Percentiles rank a stretch among this genome's conserved stretches.
Evolutionary conservation across 2,329 filamentous ascomycete species (phyloP).

Genomic region (Ceratocystis variospora): DNA sequence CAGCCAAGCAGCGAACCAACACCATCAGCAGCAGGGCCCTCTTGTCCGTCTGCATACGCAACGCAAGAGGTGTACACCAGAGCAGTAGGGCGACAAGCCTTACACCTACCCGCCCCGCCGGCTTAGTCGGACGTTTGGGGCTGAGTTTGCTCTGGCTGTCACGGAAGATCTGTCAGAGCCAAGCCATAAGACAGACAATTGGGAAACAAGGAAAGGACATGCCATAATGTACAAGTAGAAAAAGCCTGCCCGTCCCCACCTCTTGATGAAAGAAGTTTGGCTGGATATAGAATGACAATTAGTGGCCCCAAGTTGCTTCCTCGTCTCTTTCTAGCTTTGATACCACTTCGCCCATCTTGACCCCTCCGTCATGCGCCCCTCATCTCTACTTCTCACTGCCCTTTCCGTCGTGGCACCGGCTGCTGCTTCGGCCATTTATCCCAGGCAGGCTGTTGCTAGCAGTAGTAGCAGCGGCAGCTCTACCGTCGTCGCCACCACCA

Average conservation of each 20-base stretch:
- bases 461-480: slow-evolving; percentile 1
- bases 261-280: not conserved
- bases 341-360: not conserved
- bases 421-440: not conserved
- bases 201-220: not conserved
- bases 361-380: slow-evolving; percentile 9
- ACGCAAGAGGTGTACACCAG: not conserved
- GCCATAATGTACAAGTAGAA: not conserved
- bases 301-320: not conserved
- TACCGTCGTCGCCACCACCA: not conserved
- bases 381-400: not conserved
- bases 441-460: not conserved
- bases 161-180: not conserved
- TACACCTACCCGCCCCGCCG: not conserved
- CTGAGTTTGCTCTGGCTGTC: not conserved
- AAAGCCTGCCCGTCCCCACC: not conserved
- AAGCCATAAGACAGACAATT: not conserved
- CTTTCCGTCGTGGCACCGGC: slow-evolving; percentile 4
- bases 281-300: not conserved
- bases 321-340: not conserved
- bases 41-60: not conserved
- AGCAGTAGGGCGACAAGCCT: not conserved
- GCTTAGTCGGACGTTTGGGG: slow-evolving; percentile 1
- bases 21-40: not conserved
- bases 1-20: not conserved